Evolutionary conservation across 2,329 filamentous ascomycete genomes (phyloP).

Genomic region (Fusarium sp.): DNA sequence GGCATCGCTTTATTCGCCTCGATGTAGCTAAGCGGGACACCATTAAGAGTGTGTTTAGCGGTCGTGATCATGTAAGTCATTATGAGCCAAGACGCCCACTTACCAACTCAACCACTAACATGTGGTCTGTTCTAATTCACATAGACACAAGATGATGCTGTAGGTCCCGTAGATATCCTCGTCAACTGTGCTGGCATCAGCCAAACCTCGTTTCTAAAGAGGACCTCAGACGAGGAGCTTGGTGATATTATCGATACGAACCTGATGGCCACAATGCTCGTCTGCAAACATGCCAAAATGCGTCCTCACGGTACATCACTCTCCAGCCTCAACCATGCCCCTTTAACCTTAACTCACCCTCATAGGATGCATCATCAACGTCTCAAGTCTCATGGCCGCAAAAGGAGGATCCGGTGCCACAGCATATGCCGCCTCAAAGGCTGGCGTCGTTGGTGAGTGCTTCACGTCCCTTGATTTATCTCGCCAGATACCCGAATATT

Average conservation of each 20-base stretch:
- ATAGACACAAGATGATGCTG: conserved; percentile 24
- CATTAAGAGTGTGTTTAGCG: conserved; percentile 46
- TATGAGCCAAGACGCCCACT: not conserved
- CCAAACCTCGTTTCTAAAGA: conserved; percentile 69
- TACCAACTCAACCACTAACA: not conserved
- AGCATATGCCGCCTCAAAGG: conserved; percentile 80
- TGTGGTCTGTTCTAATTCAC: not conserved
- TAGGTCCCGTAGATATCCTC: conserved; percentile 63
- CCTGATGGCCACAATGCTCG: conserved; percentile 69
- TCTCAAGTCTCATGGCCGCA: conserved; percentile 76
- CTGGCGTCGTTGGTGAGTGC: conserved; percentile 72
- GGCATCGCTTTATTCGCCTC: conserved; percentile 49
- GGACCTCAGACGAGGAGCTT: conserved; percentile 59
- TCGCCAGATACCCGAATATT: conserved; percentile 34
- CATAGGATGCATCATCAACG: conserved; percentile 76
- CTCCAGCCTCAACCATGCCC: not conserved
- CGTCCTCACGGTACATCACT: conserved; percentile 44
- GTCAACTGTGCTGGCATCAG: conserved; percentile 82
- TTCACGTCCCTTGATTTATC: conserved; percentile 26
- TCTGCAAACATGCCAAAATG: conserved; percentile 59
- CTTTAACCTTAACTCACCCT: conserved; percentile 3
- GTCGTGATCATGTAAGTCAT: conserved; percentile 25
- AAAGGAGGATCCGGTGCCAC: conserved; percentile 74
- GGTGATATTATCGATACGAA: conserved; percentile 72
- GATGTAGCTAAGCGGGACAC: conserved; percentile 44